Conservation (phyloP, 306 rosid species). For the Carpinus fangiana region DNA sequence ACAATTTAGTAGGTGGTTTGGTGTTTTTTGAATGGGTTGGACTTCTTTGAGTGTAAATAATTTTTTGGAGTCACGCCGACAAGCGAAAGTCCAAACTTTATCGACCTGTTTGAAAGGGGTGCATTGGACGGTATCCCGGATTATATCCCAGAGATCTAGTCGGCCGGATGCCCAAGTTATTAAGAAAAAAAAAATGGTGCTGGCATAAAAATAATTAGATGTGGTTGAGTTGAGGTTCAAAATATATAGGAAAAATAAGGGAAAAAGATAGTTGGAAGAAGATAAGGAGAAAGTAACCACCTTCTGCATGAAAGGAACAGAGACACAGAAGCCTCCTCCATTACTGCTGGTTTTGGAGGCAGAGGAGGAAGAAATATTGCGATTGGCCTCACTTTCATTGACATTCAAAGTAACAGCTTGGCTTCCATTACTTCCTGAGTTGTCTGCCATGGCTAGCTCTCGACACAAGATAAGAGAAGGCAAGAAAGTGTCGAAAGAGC, state of each 20-base stretch:
- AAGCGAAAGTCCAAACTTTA: no score
- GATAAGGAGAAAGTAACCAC: constrained; percentile 16
- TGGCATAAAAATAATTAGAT: neutral
- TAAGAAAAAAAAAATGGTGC: no score
- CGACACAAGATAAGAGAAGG: neutral
- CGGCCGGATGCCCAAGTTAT: no score
- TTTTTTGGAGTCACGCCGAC: no score
- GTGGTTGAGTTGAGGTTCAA: no score
- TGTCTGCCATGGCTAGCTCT: constrained; percentile 50
- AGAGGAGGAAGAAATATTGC: neutral
- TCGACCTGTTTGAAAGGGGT: no score
- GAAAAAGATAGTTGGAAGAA: no score
- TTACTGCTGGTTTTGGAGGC: constrained; percentile 11
- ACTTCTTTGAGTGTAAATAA: no score
- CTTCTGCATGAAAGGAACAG: constrained; percentile 71
- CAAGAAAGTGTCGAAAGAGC: neutral
- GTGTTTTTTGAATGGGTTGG: no score
- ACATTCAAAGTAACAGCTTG: constrained; percentile 39
- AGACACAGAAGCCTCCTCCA: constrained; percentile 17
- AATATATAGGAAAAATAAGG: no score
- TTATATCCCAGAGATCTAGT: no score
- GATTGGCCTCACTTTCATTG: constrained; percentile 27
- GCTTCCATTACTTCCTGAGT: constrained; percentile 37
- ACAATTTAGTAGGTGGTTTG: neutral
- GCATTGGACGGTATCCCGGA: no score